Percentiles rank a stretch among this genome's conserved stretches.
Conservation (phyloP, 768 basidiomycete genomes). For the Dendrothele bispora region DNA sequence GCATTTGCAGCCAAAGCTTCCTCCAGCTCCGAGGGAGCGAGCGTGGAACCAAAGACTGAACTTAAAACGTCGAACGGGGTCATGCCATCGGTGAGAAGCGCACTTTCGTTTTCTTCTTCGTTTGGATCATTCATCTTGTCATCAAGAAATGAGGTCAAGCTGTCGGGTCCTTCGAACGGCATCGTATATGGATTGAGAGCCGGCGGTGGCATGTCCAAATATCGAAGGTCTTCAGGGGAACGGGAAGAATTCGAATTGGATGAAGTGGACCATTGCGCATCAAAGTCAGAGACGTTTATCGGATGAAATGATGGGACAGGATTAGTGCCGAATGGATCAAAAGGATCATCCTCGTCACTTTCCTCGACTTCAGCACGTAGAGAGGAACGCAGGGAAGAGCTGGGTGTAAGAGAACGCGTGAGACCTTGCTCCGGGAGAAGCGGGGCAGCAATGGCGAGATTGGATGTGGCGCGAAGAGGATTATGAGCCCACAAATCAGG, state of each 20-base stretch:
- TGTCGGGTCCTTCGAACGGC: constrained; percentile 13
- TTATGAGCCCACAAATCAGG: constrained; percentile 88
- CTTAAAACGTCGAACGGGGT: constrained; percentile 95
- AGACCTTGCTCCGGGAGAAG: constrained; percentile 69
- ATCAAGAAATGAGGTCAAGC: constrained; percentile 23
- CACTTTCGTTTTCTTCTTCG: constrained; percentile 49
- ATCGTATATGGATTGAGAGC: constrained; percentile 22
- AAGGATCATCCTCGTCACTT: constrained; percentile 82
- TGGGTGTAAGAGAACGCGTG: constrained; percentile 65
- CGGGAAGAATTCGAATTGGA: constrained; percentile 46
- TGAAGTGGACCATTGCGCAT: constrained; percentile 53
- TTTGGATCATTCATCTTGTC: constrained; percentile 46
- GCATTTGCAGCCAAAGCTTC: constrained; percentile 86
- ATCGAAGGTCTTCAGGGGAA: constrained; percentile 50
- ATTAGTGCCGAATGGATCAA: constrained; percentile 67
- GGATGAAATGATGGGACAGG: constrained; percentile 60
- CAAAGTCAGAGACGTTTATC: constrained; percentile 62
- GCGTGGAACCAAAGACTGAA: constrained; percentile 89
- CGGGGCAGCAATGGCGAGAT: constrained; percentile 90
- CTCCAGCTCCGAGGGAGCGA: constrained; percentile 90
- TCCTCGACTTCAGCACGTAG: constrained; percentile 52
- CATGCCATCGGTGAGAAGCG: constrained; percentile 86
- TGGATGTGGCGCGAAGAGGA: constrained; percentile 69
- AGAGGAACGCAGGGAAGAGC: constrained; percentile 65
- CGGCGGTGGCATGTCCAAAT: constrained; percentile 22